Conservation (phyloP, 768 basidiomycete genomes). For the Pleurotus giganteus region DNA sequence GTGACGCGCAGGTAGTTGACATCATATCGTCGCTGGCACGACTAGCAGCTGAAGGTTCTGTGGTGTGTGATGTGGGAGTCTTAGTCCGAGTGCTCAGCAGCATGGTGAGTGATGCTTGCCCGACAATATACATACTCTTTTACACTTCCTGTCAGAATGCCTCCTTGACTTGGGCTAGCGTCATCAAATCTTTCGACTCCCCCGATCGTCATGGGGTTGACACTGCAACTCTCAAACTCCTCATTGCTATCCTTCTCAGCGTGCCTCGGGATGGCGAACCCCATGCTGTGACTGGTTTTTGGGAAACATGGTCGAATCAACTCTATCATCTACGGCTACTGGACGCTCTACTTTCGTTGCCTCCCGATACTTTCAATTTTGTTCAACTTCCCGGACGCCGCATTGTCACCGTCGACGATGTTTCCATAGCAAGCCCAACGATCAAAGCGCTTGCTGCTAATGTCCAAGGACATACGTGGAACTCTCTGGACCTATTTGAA, state of each 20-base stretch:
- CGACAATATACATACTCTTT: neutral
- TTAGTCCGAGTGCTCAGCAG: conserved; percentile 71
- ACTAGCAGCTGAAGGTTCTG: conserved; percentile 68
- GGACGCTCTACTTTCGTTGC: conserved; percentile 84
- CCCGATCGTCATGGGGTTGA: conserved; percentile 83
- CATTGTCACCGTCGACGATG: conserved; percentile 88
- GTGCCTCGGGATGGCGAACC: conserved; percentile 73
- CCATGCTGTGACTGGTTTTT: conserved; percentile 84
- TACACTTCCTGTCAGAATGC: conserved; percentile 44
- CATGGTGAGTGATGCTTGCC: conserved; percentile 54
- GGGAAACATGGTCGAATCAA: conserved; percentile 83
- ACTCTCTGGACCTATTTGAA: conserved; percentile 87
- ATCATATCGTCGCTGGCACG: conserved; percentile 66
- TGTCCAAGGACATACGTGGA: conserved; percentile 93
- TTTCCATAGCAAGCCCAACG: conserved; percentile 81
- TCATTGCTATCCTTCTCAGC: conserved; percentile 85
- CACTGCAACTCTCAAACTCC: conserved; percentile 83
- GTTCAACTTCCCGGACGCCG: conserved; percentile 80
- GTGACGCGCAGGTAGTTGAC: conserved; percentile 68
- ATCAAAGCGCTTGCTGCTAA: conserved; percentile 89
- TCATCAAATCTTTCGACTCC: conserved; percentile 86
- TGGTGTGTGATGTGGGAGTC: conserved; percentile 71
- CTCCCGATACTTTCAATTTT: conserved; percentile 91
- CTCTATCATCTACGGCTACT: conserved; percentile 84
- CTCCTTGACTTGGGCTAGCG: conserved; percentile 73